A percentile compares a stretch with the other conserved stretches of the same genome.
Evolutionary conservation across 345 rosid genomes (phyloP).

Genomic region (Bruguiera sexangula): DNA sequence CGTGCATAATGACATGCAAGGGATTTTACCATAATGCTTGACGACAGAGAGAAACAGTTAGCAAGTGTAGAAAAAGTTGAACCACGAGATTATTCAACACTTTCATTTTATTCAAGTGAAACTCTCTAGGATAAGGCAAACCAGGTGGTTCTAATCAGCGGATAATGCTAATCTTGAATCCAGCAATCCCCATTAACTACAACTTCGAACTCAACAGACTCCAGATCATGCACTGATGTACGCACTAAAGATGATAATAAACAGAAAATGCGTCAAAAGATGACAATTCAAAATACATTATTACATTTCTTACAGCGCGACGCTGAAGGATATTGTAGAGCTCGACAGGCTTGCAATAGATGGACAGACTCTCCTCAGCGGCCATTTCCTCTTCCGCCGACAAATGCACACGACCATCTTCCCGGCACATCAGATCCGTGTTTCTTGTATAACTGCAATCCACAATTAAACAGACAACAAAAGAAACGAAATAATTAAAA

Average conservation of each 20-base stretch:
- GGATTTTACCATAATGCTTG: too few relatives aligned
- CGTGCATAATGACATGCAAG: background rate
- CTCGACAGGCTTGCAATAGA: conserved; percentile 97
- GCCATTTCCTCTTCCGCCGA: conserved; percentile 85
- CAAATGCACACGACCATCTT: conserved; percentile 67
- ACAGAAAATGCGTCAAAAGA: background rate
- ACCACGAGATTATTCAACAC: too few relatives aligned
- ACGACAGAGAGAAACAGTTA: too few relatives aligned
- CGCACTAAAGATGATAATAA: background rate
- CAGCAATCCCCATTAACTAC: too few relatives aligned
- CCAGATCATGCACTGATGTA: too few relatives aligned
- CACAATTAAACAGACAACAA: background rate
- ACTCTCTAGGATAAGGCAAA: too few relatives aligned
- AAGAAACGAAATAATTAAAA: background rate
- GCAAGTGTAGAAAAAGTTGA: too few relatives aligned
- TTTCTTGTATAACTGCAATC: conserved; percentile 65
- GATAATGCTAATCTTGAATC: too few relatives aligned
- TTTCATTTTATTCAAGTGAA: too few relatives aligned
- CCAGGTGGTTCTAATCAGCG: too few relatives aligned
- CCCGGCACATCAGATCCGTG: conserved; percentile 90
- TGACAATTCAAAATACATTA: background rate
- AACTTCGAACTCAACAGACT: too few relatives aligned
- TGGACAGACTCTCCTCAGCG: conserved; percentile 79
- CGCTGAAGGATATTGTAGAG: conserved; percentile 94
- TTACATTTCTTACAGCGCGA: conserved; percentile 74